Percentiles rank a stretch among this genome's conserved stretches.
phyloP scores from a whole-genome alignment of 352 stramenopile species.

The Pythium monospermum region DNA sequence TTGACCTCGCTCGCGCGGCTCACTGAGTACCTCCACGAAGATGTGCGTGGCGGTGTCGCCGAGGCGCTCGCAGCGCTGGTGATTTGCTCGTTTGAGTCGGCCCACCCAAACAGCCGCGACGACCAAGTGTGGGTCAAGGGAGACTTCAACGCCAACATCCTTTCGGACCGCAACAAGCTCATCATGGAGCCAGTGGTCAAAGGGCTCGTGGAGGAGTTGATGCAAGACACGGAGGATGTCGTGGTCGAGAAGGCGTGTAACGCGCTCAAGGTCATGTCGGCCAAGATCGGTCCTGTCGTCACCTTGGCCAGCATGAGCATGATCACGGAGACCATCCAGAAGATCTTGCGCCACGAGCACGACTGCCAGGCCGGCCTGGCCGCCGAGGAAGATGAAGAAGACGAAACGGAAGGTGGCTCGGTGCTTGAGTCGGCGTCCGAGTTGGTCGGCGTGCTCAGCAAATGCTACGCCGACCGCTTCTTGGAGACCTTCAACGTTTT shows the following conservation, averaged over 20 bases:
- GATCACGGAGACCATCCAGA: slow-evolving; percentile 82
- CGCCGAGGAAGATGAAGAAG: slow-evolving; percentile 84
- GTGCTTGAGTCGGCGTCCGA: slow-evolving; percentile 92
- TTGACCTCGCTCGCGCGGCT: slow-evolving; percentile 71
- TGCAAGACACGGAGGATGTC: slow-evolving; percentile 73
- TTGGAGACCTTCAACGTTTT: slow-evolving; percentile 87
- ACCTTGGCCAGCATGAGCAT: slow-evolving; percentile 87
- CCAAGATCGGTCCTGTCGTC: slow-evolving; percentile 89
- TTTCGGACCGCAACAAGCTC: slow-evolving; percentile 72
- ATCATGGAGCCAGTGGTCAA: slow-evolving; percentile 79
- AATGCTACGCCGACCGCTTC: slow-evolving; percentile 93
- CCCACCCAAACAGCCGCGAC: slow-evolving; percentile 74
- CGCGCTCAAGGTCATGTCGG: slow-evolving; percentile 94
- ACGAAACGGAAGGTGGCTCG: slow-evolving; percentile 93
- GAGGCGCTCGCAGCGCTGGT: slow-evolving; percentile 76
- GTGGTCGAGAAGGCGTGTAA: slow-evolving; percentile 96
- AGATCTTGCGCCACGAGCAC: slow-evolving; percentile 87
- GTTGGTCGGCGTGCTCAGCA: slow-evolving; percentile 90
- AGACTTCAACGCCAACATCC: slow-evolving; percentile 72
- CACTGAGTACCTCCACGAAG: slow-evolving; percentile 86
- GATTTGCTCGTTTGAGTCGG: slow-evolving; percentile 81
- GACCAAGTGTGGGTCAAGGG: slow-evolving; percentile 81
- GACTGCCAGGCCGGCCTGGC: slow-evolving; percentile 86
- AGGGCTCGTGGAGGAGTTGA: slow-evolving; percentile 66
- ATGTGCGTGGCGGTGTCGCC: slow-evolving; percentile 73